Conservation (phyloP, 495 filamentous ascomycete genomes). For the Tuber aestivum region DNA sequence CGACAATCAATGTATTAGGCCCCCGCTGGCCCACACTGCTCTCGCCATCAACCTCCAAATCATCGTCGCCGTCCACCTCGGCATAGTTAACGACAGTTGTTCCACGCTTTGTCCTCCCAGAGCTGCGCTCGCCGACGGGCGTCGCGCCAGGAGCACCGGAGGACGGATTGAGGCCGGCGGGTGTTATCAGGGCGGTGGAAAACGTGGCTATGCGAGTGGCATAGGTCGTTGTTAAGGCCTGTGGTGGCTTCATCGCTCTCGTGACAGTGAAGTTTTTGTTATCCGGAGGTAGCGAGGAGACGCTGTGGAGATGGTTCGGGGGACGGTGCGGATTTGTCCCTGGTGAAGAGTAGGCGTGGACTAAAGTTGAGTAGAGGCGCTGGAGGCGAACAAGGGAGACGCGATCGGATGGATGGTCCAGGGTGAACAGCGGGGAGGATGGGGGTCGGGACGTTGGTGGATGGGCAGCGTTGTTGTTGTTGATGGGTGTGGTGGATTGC, state of each 20-base stretch:
- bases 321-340: constrained; percentile 7
- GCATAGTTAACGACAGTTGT: constrained; percentile 96
- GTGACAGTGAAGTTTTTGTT: constrained; percentile 4
- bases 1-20: constrained; percentile 16
- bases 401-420: constrained; percentile 13
- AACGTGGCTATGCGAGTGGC: constrained; percentile 77
- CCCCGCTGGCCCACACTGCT: constrained; percentile 40
- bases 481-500: constrained; percentile 7
- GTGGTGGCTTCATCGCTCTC: constrained; percentile 52
- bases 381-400: constrained; percentile 26
- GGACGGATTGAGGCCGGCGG: constrained; percentile 64
- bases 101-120: constrained; percentile 91
- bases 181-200: constrained; percentile 85
- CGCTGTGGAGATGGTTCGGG: constrained; percentile 15
- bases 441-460: constrained; percentile 24
- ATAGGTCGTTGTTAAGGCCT: constrained; percentile 86
- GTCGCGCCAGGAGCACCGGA: constrained; percentile 51
- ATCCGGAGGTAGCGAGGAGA: constrained; percentile 10
- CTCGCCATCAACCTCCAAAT: constrained; percentile 86
- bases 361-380: constrained; percentile 24
- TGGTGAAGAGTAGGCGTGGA: neutral
- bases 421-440: constrained; percentile 18
- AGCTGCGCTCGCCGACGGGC: constrained; percentile 57
- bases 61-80: constrained; percentile 89
- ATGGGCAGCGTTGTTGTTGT: constrained; percentile 30